Evolutionary conservation across 176 grass and related monocot genomes (phyloP).

Genomic region (Canna indica): DNA sequence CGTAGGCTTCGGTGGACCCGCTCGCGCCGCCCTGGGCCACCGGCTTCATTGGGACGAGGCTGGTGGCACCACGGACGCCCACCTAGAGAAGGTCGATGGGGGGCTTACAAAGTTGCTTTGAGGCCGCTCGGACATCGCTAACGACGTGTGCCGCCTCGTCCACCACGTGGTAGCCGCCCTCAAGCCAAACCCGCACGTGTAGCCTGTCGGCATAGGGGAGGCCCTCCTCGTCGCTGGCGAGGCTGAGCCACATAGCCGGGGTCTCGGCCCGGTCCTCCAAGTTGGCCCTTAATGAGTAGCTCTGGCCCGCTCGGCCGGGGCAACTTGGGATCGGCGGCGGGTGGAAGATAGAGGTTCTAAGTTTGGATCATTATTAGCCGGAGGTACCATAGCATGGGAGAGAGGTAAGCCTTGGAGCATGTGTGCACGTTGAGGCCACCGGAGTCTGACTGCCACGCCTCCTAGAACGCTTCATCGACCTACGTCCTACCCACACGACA

Average conservation of each 20-base stretch:
- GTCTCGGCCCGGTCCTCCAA: slow-evolving; percentile 74
- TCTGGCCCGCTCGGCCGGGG: slow-evolving; percentile 39
- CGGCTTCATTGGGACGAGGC: slow-evolving; percentile 86
- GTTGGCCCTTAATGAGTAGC: slow-evolving; percentile 78
- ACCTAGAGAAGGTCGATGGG: slow-evolving; percentile 83
- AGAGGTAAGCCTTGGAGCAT: slow-evolving; percentile 74
- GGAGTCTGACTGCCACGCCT: slow-evolving; percentile 93
- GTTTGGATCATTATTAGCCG: slow-evolving; percentile 81
- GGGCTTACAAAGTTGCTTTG: slow-evolving; percentile 94
- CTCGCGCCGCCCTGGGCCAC: slow-evolving; percentile 53
- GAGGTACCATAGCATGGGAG: slow-evolving; percentile 99
- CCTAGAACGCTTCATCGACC: slow-evolving; percentile 90
- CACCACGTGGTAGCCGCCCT: slow-evolving; percentile 97
- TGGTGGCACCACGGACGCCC: slow-evolving; percentile 63
- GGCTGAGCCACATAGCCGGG: slow-evolving; percentile 82
- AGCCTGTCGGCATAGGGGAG: slow-evolving; percentile 71
- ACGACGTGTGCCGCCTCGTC: slow-evolving; percentile 88
- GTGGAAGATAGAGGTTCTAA: slow-evolving; percentile 64
- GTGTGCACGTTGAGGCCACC: slow-evolving; percentile 69
- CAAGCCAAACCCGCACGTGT: slow-evolving; percentile 81
- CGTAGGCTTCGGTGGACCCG: slow-evolving; percentile 85
- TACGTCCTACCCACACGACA: slow-evolving; percentile 86
- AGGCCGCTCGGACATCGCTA: slow-evolving; percentile 88
- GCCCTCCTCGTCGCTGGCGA: slow-evolving; percentile 58
- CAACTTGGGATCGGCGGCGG: slow-evolving; percentile 35